Evolutionary conservation across 2,329 filamentous ascomycete genomes (phyloP), one percentile per base, ranked within the genome.

Genomic region (Hypoxylon sp.): DNA sequence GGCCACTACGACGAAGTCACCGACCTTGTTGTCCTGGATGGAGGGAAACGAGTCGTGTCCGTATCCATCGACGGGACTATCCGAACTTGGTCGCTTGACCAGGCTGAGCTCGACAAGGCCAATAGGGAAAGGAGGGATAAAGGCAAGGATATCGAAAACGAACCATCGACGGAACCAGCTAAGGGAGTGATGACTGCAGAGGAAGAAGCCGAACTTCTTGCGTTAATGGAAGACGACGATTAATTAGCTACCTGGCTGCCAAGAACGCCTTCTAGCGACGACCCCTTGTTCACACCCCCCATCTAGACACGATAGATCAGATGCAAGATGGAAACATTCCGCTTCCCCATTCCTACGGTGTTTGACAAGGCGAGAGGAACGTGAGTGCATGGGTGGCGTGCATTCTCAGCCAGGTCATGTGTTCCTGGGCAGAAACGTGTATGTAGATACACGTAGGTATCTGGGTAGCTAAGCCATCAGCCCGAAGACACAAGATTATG

Each of bases 1-100:
- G 95, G 95, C 0, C 95, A 99, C 76, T 98, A 86, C 70, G 92
- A 99, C 70, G 95, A 98, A 74, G 88, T 99, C 11, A 97, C 92
- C 1, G 91, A 88, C 29, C 75, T 98, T 38, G 79, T 89, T 1
- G 72, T 96, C 46, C 72, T 92, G 23, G 73, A 75, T 3, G 68
- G 70, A 4, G 79, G 77, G 17, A 79, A 79, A 59, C 75, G 75
- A 17, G 78, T 96, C 9, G 86, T 91, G 62, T 97, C 92, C 72
- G 90, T 95, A 51, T 87, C 91, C 63, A 96, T 98, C 66, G 95
- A 99, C 75, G 89, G 88, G 2, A 98, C 95, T 0, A 81, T 98
- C 33, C 85, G 95, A 67, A 86, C 83, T 51, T 99, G 95, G 95
- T 87, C 88, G 10, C 76, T 98, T 48, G 82, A 81, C 46, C 86